Conservation (phyloP, 2,329 filamentous ascomycete genomes). For the Arthrobotrys sphaeroides region DNA sequence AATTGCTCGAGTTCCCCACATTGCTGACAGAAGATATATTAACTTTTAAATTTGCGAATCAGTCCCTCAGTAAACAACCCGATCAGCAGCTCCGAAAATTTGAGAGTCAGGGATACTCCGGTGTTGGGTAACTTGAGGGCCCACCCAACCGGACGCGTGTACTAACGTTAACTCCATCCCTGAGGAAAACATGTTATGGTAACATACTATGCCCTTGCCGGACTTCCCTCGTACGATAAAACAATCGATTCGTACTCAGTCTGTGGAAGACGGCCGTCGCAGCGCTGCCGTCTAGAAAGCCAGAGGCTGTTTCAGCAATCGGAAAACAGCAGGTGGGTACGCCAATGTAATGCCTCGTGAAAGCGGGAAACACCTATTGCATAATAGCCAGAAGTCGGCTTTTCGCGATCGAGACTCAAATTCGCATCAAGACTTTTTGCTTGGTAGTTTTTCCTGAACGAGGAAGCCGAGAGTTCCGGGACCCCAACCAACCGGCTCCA, state of each 20-base stretch:
- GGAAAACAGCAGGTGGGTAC: slow-evolving; percentile 41
- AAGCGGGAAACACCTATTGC: slow-evolving; percentile 4
- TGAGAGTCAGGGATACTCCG: slow-evolving; percentile 44
- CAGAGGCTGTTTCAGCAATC: slow-evolving; percentile 37
- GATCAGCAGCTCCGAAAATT: slow-evolving; percentile 43
- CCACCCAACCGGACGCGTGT: not conserved
- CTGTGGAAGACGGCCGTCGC: slow-evolving; percentile 1
- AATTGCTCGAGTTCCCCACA: not conserved
- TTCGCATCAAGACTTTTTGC: not conserved
- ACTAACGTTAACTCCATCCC: not conserved
- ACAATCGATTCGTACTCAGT: not conserved
- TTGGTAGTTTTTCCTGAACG: slow-evolving; percentile 37
- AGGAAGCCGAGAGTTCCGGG: slow-evolving; percentile 37
- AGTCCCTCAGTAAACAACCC: not conserved
- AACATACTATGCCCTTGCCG: not conserved
- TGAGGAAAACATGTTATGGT: not conserved
- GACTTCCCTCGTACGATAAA: slow-evolving; percentile 5
- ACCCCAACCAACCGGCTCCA: not conserved
- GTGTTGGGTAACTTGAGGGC: slow-evolving; percentile 16
- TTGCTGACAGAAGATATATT: not conserved
- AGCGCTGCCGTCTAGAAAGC: not conserved
- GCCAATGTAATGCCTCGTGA: not conserved
- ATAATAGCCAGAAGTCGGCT: slow-evolving; percentile 15
- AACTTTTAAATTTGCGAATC: not conserved
- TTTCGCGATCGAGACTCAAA: slow-evolving; percentile 7